Evolutionary conservation across 306 rosid species (phyloP).

Genomic region (Casuarina equisetifolia): DNA sequence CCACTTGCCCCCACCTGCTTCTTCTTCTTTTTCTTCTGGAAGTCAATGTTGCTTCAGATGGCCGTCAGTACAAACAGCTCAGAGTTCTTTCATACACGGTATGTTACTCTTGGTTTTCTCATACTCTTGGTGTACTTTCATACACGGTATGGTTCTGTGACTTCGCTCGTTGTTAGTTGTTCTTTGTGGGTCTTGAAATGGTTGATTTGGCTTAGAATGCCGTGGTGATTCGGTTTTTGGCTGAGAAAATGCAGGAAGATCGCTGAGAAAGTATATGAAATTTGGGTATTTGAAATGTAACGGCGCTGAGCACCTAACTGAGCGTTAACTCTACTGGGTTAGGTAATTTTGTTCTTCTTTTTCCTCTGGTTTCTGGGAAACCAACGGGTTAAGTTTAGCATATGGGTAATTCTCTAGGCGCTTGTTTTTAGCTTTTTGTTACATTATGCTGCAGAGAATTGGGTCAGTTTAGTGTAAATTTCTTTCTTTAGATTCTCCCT

Average conservation of each 20-base stretch:
- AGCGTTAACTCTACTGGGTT: background rate
- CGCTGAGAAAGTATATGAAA: background rate
- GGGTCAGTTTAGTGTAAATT: background rate
- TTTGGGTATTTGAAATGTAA: background rate
- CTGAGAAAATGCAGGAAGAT: slow-evolving; percentile 13
- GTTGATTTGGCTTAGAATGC: background rate
- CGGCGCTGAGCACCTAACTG: background rate
- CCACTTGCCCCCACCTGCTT: background rate
- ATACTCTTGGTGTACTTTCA: background rate
- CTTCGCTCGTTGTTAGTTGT: background rate
- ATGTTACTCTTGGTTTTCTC: slow-evolving; percentile 4
- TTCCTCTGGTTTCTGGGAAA: slow-evolving; percentile 2
- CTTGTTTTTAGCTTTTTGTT: background rate
- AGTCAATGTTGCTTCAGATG: slow-evolving; percentile 35
- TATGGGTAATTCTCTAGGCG: background rate
- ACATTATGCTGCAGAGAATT: background rate
- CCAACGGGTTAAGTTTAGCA: slow-evolving; percentile 17
- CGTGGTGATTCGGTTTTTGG: background rate
- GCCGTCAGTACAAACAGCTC: background rate
- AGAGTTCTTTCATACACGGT: slow-evolving; percentile 18
- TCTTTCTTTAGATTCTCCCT: background rate
- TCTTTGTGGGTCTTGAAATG: background rate
- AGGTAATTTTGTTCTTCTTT: background rate
- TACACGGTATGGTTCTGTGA: slow-evolving; percentile 18
- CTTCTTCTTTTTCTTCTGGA: slow-evolving; percentile 17